These are phyloP conservation scores for Boletus subparvulus DNA, from an alignment of 768 basidiomycete species.

Conservation along the genomic window DNA sequence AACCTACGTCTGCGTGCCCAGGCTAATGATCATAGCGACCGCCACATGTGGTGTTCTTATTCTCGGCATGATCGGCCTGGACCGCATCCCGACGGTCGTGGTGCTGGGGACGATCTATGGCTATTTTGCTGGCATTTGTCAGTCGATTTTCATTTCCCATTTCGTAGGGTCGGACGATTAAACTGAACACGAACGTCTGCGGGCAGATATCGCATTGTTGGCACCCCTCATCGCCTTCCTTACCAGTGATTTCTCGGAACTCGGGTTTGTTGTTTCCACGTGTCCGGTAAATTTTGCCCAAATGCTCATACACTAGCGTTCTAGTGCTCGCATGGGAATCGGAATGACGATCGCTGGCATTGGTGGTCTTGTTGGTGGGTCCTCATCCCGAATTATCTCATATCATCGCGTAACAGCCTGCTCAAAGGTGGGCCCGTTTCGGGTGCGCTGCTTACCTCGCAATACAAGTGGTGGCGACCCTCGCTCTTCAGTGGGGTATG, in stretches of 20 bases:
- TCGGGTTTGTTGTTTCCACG: constrained; percentile 37
- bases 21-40: constrained; percentile 38
- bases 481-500: constrained; percentile 48
- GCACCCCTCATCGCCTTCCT: constrained; percentile 45
- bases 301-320: neutral
- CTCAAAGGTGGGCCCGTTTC: constrained; percentile 50
- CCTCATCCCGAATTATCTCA: neutral
- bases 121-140: constrained; percentile 46
- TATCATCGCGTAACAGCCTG: neutral
- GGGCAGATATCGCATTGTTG: constrained; percentile 37
- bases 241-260: constrained; percentile 47
- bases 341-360: constrained; percentile 6
- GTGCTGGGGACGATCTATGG: constrained; percentile 44
- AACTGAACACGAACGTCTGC: neutral
- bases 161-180: neutral
- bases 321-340: constrained; percentile 31
- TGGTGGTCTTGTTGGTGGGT: constrained; percentile 24
- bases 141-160: constrained; percentile 2
- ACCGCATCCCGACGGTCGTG: constrained; percentile 34
- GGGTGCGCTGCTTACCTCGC: constrained; percentile 51
- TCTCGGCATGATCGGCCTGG: constrained; percentile 45
- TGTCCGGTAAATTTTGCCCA: neutral
- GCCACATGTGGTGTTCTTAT: constrained; percentile 36
- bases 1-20: constrained; percentile 44
- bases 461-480: constrained; percentile 57